Conservation (phyloP, 257 asterid genomes). For the Solanum chiquidenum region DNA sequence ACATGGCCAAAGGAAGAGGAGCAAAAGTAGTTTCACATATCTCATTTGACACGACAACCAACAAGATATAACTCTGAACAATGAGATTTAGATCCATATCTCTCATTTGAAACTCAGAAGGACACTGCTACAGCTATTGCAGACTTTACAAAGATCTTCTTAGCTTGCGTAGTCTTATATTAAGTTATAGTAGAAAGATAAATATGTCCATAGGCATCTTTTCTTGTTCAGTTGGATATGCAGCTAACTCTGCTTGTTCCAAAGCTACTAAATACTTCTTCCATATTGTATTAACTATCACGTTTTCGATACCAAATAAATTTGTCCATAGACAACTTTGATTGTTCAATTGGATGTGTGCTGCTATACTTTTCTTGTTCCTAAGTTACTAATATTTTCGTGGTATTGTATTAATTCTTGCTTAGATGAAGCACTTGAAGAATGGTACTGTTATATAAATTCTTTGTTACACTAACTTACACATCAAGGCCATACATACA, state of each 20-base stretch:
- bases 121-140: neutral
- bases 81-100: neutral
- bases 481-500: neutral
- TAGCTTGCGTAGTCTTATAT: neutral
- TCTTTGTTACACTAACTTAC: neutral
- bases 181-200: neutral
- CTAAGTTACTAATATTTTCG: neutral
- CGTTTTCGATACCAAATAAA: neutral
- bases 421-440: neutral
- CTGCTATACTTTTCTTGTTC: neutral
- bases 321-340: neutral
- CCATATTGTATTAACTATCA: neutral
- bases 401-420: neutral
- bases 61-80: neutral
- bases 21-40: constrained; percentile 70
- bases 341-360: neutral
- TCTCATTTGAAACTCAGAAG: neutral
- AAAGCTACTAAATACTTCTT: neutral
- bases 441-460: neutral
- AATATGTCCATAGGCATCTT: neutral
- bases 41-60: constrained; percentile 14
- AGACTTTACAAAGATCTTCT: neutral
- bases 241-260: neutral
- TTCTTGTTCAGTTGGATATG: neutral
- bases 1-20: constrained; percentile 82